Evolutionary conservation across 176 grass and related monocot genomes (phyloP).

Genomic region (Tillandsia fasciculata): DNA sequence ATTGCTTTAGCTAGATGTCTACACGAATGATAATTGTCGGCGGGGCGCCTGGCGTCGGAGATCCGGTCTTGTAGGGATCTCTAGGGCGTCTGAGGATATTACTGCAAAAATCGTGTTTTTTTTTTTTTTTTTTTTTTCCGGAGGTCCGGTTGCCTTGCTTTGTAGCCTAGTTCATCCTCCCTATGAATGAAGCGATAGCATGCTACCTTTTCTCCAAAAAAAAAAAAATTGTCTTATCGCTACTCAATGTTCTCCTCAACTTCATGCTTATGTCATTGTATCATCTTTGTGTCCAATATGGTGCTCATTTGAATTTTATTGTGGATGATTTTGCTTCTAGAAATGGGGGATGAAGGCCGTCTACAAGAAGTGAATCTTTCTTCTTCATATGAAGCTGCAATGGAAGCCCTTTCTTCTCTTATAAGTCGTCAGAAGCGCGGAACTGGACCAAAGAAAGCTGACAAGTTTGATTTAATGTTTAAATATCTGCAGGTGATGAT

Average conservation of each 20-base stretch:
- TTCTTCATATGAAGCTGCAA: slow-evolving; percentile 40
- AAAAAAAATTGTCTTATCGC: not conserved
- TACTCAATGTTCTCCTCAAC: not conserved
- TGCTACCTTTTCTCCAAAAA: no score
- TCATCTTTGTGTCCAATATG: not conserved
- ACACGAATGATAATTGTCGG: not conserved
- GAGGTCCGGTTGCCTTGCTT: no score
- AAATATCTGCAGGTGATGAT: slow-evolving; percentile 32
- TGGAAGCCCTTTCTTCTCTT: slow-evolving; percentile 35
- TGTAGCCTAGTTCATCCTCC: no score
- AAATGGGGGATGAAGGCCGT: slow-evolving; percentile 20
- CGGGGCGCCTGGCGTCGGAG: no score
- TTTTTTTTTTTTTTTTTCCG: no score
- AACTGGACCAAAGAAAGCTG: slow-evolving; percentile 6
- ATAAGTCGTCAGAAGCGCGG: slow-evolving; percentile 22
- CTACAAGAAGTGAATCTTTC: slow-evolving; percentile 10
- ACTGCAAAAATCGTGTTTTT: no score
- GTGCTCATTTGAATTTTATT: not conserved
- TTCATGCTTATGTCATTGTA: not conserved
- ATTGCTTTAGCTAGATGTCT: no score
- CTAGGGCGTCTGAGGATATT: no score
- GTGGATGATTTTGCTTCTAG: not conserved
- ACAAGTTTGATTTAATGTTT: slow-evolving; percentile 19
- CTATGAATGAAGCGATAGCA: no score
- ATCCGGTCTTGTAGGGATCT: no score